A percentile compares a stretch with the other conserved stretches of the same genome.
These are phyloP conservation scores for Gyromitra esculenta DNA, from an alignment of 2,329 filamentous ascomycete genomes.

Conservation along the genomic window DNA sequence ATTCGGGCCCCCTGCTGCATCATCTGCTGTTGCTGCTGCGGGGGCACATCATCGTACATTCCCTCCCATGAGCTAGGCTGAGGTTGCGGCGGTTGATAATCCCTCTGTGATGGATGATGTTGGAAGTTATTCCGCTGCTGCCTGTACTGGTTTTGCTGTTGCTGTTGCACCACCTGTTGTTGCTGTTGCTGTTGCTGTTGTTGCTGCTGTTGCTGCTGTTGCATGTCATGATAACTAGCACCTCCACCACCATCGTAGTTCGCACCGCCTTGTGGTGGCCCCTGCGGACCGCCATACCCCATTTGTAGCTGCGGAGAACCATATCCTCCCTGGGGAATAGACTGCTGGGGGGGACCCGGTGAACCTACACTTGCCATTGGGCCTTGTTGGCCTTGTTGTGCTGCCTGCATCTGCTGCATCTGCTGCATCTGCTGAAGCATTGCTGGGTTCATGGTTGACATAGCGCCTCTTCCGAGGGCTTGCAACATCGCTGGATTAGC, in stretches of 20 bases:
- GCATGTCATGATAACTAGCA: conserved; percentile 47
- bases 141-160: conserved; percentile 69
- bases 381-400: conserved; percentile 52
- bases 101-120: conserved; percentile 58
- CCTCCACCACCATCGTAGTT: conserved; percentile 46
- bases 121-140: conserved; percentile 60
- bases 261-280: conserved; percentile 50
- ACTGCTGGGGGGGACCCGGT: conserved; percentile 44
- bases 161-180: conserved; percentile 69
- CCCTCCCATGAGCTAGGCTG: conserved; percentile 79
- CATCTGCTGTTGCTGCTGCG: conserved; percentile 60
- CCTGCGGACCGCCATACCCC: conserved; percentile 53
- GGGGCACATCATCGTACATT: conserved; percentile 96
- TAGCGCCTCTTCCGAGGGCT: conserved; percentile 66
- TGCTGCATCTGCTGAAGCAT: conserved; percentile 82
- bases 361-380: conserved; percentile 53
- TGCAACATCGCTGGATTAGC: conserved; percentile 66
- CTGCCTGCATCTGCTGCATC: conserved; percentile 71
- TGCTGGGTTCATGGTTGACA: conserved; percentile 69
- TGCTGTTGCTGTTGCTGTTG: conserved; percentile 65
- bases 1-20: conserved; percentile 60
- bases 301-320: conserved; percentile 49
- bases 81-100: conserved; percentile 59
- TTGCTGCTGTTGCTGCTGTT: conserved; percentile 56
- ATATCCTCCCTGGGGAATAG: conserved; percentile 46